Percentiles rank a stretch among this genome's conserved stretches.
These are phyloP conservation scores for Pythium plurisporium DNA, from an alignment of 352 stramenopile genomes.

Conservation along the genomic window DNA sequence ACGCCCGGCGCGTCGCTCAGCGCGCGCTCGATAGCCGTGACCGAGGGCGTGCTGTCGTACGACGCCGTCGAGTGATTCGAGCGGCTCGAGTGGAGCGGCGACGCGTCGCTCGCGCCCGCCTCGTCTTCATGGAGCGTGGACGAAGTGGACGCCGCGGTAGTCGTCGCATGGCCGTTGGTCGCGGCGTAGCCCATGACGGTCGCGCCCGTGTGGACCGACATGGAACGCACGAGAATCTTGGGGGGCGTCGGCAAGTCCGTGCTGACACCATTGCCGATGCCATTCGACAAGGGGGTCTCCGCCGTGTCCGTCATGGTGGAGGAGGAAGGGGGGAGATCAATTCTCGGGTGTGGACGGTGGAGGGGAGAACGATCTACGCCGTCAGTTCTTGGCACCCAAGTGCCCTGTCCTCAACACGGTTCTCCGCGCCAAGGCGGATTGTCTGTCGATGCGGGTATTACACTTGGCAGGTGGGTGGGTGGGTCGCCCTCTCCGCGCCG, in stretches of 20 bases:
- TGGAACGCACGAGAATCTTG: slow-evolving; percentile 25
- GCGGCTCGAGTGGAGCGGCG: slow-evolving; percentile 9
- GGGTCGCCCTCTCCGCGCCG: too few relatives aligned
- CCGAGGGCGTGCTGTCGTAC: slow-evolving; percentile 37
- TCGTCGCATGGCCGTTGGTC: neutral
- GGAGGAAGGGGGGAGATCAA: neutral
- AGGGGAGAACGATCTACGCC: too few relatives aligned
- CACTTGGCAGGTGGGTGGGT: too few relatives aligned
- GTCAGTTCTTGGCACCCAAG: too few relatives aligned
- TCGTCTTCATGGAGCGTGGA: neutral
- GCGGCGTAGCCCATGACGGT: slow-evolving; percentile 10
- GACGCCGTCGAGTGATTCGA: slow-evolving; percentile 37
- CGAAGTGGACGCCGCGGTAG: neutral
- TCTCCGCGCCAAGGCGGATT: neutral
- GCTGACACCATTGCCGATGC: neutral
- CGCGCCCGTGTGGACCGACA: slow-evolving; percentile 17
- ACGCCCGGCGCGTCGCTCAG: slow-evolving; percentile 28
- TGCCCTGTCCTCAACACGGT: neutral
- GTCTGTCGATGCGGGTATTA: too few relatives aligned
- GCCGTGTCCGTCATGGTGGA: slow-evolving; percentile 2
- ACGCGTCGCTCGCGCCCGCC: neutral
- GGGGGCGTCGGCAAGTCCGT: slow-evolving; percentile 11
- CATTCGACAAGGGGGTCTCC: neutral
- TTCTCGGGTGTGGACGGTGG: too few relatives aligned
- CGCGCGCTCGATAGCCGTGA: slow-evolving; percentile 36